Evolutionary conservation across 257 asterid species (phyloP).

Genomic region (Ballota nigra): DNA sequence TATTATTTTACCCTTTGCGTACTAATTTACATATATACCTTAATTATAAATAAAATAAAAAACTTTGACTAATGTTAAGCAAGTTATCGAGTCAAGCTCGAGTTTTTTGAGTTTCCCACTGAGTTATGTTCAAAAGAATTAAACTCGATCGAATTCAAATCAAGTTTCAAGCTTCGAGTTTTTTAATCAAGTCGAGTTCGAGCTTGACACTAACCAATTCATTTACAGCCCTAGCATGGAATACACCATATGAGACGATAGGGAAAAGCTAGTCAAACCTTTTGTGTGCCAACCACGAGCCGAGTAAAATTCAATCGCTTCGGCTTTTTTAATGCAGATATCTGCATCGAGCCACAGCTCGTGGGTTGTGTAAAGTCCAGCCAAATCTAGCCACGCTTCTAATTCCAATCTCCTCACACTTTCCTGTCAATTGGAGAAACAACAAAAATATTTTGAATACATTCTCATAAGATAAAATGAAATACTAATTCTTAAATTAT

Average conservation of each 20-base stretch:
- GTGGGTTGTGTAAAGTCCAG: constrained; percentile 60
- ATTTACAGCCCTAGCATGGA: neutral
- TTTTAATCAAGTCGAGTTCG: neutral
- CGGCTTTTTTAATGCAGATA: constrained; percentile 59
- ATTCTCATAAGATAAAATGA: neutral
- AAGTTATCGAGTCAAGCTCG: neutral
- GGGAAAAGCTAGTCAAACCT: constrained; percentile 40
- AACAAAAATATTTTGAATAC: neutral
- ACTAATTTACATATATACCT: neutral
- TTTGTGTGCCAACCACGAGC: constrained; percentile 72
- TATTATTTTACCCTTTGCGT: neutral
- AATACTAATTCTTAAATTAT: neutral
- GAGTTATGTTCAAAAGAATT: neutral
- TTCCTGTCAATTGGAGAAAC: constrained; percentile 33
- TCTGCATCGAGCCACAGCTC: constrained; percentile 67
- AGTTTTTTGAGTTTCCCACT: too few relatives aligned
- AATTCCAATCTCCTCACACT: constrained; percentile 44
- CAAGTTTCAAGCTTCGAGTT: neutral
- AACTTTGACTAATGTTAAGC: neutral
- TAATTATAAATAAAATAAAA: neutral
- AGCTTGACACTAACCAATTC: neutral
- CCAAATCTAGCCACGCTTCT: constrained; percentile 90
- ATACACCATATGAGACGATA: neutral
- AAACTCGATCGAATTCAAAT: neutral
- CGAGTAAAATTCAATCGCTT: constrained; percentile 39